A percentile compares a stretch with the other conserved stretches of the same genome.
These are phyloP conservation scores for Rossbeevera mucosa DNA, from an alignment of 768 basidiomycete genomes.

Conservation along the genomic window DNA sequence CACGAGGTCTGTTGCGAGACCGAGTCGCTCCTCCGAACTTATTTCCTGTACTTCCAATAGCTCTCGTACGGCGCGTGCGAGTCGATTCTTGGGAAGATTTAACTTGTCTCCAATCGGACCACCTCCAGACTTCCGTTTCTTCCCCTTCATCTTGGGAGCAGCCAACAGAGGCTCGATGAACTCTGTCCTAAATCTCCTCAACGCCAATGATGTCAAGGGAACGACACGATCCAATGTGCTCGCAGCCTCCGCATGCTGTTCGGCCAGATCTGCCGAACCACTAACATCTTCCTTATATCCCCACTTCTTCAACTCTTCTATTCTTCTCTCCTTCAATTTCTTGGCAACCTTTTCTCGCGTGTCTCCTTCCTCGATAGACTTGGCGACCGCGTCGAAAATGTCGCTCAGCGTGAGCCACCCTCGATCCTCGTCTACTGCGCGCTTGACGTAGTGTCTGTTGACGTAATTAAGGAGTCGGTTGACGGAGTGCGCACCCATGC, in stretches of 20 bases:
- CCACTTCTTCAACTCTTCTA: slow-evolving; percentile 67
- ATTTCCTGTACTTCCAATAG: slow-evolving; percentile 52
- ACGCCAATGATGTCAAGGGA: slow-evolving; percentile 57
- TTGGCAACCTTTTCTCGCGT: slow-evolving; percentile 58
- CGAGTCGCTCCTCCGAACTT: slow-evolving; percentile 42
- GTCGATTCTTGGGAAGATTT: slow-evolving; percentile 54
- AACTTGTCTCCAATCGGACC: slow-evolving; percentile 36
- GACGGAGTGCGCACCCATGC: slow-evolving; percentile 60
- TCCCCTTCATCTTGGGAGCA: slow-evolving; percentile 57
- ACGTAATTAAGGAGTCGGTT: slow-evolving; percentile 73
- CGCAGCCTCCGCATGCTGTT: slow-evolving; percentile 71
- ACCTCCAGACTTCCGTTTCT: slow-evolving; percentile 46
- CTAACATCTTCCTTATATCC: slow-evolving; percentile 56
- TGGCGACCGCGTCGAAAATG: slow-evolving; percentile 56
- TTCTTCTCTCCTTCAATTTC: slow-evolving; percentile 49
- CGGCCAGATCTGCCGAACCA: slow-evolving; percentile 51
- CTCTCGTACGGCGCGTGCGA: slow-evolving; percentile 64
- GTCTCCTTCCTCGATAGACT: slow-evolving; percentile 45
- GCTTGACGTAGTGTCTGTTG: slow-evolving; percentile 68
- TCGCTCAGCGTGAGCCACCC: slow-evolving; percentile 72
- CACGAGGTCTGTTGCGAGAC: slow-evolving; percentile 48
- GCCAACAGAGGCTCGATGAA: slow-evolving; percentile 65
- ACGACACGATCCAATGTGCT: slow-evolving; percentile 65
- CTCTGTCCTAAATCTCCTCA: slow-evolving; percentile 68
- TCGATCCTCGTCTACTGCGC: slow-evolving; percentile 71